Conservation (phyloP, 2,329 filamentous ascomycete species). For the Thielaviopsis populi region DNA sequence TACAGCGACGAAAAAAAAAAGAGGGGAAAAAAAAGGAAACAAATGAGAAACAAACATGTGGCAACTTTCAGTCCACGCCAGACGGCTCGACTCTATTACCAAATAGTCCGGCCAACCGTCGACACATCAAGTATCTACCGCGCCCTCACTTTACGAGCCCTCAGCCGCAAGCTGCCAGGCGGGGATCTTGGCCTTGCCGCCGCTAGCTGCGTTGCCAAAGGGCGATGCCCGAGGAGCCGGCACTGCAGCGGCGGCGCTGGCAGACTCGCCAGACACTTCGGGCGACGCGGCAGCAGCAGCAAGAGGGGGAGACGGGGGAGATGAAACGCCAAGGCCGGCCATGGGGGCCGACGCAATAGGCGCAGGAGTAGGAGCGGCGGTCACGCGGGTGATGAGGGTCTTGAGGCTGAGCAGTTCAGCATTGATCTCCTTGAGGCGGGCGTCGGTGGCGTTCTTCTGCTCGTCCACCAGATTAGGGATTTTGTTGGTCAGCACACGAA, state of each 20-base stretch:
- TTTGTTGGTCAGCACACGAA: constrained; percentile 64
- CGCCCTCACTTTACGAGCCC: neutral
- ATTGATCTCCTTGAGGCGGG: constrained; percentile 68
- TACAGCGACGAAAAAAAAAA: neutral
- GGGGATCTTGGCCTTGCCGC: constrained; percentile 53
- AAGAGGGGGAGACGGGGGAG: neutral
- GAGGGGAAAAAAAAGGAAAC: neutral
- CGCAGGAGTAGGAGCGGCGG: constrained; percentile 19
- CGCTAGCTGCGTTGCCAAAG: constrained; percentile 22
- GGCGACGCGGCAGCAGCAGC: neutral
- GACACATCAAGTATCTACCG: neutral
- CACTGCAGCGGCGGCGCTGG: neutral
- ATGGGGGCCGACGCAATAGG: neutral
- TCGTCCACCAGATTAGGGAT: constrained; percentile 81
- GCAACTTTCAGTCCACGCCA: neutral
- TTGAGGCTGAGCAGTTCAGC: constrained; percentile 84
- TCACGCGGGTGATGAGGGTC: constrained; percentile 57
- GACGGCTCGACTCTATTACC: neutral
- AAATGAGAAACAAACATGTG: neutral
- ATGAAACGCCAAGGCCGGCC: neutral
- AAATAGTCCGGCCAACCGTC: neutral
- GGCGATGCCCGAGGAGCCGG: constrained; percentile 12
- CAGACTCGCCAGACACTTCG: neutral
- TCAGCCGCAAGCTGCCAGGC: constrained; percentile 56
- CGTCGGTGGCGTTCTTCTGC: constrained; percentile 72